These are phyloP conservation scores for Tulasnella sp. DNA, from an alignment of 768 basidiomycete genomes.

Conservation along the genomic window DNA sequence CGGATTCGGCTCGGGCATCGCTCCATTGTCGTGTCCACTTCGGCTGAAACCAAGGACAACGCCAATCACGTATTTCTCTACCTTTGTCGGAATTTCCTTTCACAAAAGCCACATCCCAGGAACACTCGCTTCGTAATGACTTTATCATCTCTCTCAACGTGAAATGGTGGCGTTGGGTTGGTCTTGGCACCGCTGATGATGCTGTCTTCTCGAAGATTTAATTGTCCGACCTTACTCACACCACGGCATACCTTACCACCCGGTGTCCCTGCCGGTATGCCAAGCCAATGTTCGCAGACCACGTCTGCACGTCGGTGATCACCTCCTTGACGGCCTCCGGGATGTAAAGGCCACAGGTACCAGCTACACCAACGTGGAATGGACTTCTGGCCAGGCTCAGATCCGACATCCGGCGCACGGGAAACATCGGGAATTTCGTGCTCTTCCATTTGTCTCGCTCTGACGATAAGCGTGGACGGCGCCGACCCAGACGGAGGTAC, in stretches of 20 bases:
- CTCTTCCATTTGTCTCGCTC: not conserved
- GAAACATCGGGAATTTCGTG: not conserved
- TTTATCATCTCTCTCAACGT: not conserved
- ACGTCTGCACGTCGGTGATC: not conserved
- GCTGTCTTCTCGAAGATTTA: too few species aligned
- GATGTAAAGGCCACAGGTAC: constrained; percentile 1
- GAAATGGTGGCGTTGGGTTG: not conserved
- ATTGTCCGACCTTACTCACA: not conserved
- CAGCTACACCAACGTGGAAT: not conserved
- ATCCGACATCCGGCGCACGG: not conserved
- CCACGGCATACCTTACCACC: not conserved
- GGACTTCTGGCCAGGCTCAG: too few species aligned
- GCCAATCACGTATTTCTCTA: not conserved
- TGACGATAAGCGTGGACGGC: not conserved
- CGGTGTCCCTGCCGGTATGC: not conserved
- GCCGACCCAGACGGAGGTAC: not conserved
- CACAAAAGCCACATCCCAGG: not conserved
- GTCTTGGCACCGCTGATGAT: not conserved
- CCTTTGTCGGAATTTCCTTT: not conserved
- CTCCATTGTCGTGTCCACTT: not conserved
- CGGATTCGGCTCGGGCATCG: not conserved
- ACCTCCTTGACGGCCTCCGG: not conserved
- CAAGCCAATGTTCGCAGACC: not conserved
- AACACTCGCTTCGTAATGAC: not conserved
- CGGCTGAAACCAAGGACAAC: not conserved